These are phyloP conservation scores for Cinchona pubescens DNA, from an alignment of 257 asterid species.

Conservation along the genomic window DNA sequence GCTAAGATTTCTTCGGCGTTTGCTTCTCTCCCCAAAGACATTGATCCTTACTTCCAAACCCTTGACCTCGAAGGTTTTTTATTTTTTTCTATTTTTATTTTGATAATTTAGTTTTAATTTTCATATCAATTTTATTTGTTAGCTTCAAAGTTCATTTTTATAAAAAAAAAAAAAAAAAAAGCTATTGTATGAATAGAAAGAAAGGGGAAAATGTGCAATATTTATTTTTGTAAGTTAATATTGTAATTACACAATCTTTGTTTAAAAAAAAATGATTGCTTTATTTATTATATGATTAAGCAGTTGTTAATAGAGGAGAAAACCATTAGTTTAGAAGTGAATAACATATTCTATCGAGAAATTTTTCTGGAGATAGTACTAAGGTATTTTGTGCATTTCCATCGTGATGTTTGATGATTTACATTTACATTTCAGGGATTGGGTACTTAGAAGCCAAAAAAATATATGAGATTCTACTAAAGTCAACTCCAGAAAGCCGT, in stretches of 20 bases:
- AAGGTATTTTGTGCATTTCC: background rate
- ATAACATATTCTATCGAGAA: background rate
- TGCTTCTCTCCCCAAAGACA: conserved; percentile 71
- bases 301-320: background rate
- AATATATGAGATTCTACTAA: conserved; percentile 72
- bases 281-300: background rate
- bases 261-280: background rate
- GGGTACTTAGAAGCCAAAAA: conserved; percentile 78
- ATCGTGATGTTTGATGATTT: conserved; percentile 4
- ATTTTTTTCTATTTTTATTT: background rate
- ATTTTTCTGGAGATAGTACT: background rate
- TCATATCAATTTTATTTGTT: background rate
- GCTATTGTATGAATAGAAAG: too few species aligned
- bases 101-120: conserved; percentile 3
- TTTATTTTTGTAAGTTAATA: background rate
- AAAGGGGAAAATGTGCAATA: too few species aligned
- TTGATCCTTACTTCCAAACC: conserved; percentile 73
- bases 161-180: too few species aligned
- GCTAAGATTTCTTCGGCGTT: conserved; percentile 72
- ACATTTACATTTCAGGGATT: conserved; percentile 52
- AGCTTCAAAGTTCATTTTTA: too few species aligned
- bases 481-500: conserved; percentile 87
- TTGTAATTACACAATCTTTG: background rate
- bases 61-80: conserved; percentile 71
- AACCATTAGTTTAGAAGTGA: background rate